phyloP scores from a whole-genome alignment of 1,139 yeast genomes.

The Blastobotrys niveus region DNA sequence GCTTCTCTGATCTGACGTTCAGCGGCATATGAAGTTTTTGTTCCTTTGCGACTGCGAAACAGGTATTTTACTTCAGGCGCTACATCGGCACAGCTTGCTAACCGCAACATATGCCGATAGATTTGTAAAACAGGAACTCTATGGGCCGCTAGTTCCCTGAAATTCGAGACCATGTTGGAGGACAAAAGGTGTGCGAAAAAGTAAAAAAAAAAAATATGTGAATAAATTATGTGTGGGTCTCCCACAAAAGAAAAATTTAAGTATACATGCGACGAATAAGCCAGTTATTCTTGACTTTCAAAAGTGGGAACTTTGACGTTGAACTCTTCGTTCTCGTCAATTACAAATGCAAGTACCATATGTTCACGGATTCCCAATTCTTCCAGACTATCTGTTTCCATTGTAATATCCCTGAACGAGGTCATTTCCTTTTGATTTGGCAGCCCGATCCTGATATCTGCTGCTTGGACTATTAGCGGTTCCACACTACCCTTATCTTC shows the following conservation, averaged over 20 bases:
- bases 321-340: conserved; percentile 16
- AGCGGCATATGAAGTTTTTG: conserved; percentile 19
- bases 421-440: conserved; percentile 16
- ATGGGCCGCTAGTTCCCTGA: conserved; percentile 18
- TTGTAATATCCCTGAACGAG: conserved; percentile 20
- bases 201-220: background rate
- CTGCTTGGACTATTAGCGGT: conserved; percentile 3
- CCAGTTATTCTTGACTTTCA: conserved; percentile 14
- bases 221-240: background rate
- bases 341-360: conserved; percentile 19
- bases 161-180: conserved; percentile 10
- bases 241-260: conserved; percentile 2
- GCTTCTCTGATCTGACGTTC: conserved; percentile 18
- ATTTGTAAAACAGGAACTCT: conserved; percentile 21
- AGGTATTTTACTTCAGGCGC: conserved; percentile 1
- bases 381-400: conserved; percentile 15
- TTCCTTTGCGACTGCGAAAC: conserved; percentile 12
- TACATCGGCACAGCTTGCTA: conserved; percentile 11
- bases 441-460: conserved; percentile 19
- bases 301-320: conserved; percentile 19
- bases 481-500: background rate
- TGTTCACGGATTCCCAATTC: conserved; percentile 20
- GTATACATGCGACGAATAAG: too few species aligned
- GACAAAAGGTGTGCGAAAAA: background rate
- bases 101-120: conserved; percentile 20